Conservation (phyloP, 805 yeast species). For the Jamesozyma lodderae region DNA sequence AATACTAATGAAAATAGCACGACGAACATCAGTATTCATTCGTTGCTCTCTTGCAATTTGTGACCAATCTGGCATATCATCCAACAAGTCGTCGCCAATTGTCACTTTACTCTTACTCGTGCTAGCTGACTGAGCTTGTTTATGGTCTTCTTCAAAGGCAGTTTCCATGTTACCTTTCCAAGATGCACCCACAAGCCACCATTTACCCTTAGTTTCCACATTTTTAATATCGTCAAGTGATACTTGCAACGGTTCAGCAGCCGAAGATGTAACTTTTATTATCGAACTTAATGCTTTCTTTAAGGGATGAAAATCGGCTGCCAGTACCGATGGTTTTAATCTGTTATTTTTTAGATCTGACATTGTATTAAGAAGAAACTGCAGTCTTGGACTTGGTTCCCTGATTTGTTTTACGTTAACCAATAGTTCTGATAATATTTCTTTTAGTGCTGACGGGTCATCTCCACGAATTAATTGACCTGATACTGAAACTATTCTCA, state of each 20-base stretch:
- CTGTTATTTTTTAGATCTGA: constrained; percentile 82
- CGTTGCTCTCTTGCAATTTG: constrained; percentile 78
- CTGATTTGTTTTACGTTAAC: constrained; percentile 27
- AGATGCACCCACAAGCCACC: constrained; percentile 99
- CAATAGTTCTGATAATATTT: constrained; percentile 43
- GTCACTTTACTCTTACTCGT: constrained; percentile 26
- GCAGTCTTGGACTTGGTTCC: constrained; percentile 61
- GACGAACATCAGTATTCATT: constrained; percentile 91
- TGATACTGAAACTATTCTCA: constrained; percentile 61
- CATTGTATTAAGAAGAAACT: constrained; percentile 76
- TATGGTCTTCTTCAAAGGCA: constrained; percentile 21
- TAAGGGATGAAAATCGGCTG: constrained; percentile 27
- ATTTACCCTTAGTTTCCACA: constrained; percentile 77
- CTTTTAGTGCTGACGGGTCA: constrained; percentile 79
- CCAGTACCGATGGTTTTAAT: constrained; percentile 37
- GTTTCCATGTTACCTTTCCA: constrained; percentile 64
- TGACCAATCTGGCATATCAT: constrained; percentile 74
- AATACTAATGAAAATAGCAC: constrained; percentile 86
- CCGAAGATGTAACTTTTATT: constrained; percentile 30
- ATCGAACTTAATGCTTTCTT: constrained; percentile 45
- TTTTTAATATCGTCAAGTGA: constrained; percentile 64
- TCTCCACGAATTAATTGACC: constrained; percentile 85
- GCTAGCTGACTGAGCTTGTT: constrained; percentile 14
- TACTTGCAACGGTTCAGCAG: constrained; percentile 72
- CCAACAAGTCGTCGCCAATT: constrained; percentile 53